Percentiles rank a stretch among this genome's conserved stretches.
These are phyloP conservation scores for Alternaria rosae DNA, from an alignment of 2,329 filamentous ascomycete genomes.

Conservation along the genomic window DNA sequence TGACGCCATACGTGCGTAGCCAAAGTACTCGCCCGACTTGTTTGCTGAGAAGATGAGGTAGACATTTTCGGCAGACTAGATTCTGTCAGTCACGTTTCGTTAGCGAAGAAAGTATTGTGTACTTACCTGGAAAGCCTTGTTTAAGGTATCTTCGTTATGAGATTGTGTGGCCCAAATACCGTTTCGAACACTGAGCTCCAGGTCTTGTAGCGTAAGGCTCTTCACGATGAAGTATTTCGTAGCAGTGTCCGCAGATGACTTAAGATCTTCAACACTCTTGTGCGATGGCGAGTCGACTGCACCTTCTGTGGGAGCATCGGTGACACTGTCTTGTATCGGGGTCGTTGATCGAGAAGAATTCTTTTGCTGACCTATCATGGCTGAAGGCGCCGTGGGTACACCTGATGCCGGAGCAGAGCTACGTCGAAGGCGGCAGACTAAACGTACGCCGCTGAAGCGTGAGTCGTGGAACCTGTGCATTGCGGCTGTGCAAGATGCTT, in stretches of 20 bases:
- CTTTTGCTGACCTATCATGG: slow-evolving; percentile 46
- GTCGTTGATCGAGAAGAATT: slow-evolving; percentile 37
- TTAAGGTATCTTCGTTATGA: slow-evolving; percentile 87
- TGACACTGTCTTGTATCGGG: slow-evolving; percentile 25
- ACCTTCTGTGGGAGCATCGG: slow-evolving; percentile 16
- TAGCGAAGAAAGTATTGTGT: no score
- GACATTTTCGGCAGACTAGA: slow-evolving; percentile 78
- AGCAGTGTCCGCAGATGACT: slow-evolving; percentile 38
- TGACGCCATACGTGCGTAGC: slow-evolving; percentile 90
- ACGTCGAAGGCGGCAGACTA: slow-evolving; percentile 82
- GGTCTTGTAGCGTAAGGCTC: slow-evolving; percentile 87
- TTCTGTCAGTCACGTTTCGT: slow-evolving; percentile 21
- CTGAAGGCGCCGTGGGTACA: slow-evolving; percentile 64
- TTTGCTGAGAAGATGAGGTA: slow-evolving; percentile 96
- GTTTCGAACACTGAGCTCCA: slow-evolving; percentile 86
- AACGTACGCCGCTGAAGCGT: slow-evolving; percentile 81
- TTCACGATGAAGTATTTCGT: slow-evolving; percentile 94
- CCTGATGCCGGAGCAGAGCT: slow-evolving; percentile 57
- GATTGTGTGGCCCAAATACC: slow-evolving; percentile 94
- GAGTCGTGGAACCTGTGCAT: slow-evolving; percentile 90
- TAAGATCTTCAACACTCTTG: slow-evolving; percentile 20
- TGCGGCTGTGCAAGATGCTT: slow-evolving; percentile 75
- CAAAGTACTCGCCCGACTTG: slow-evolving; percentile 96
- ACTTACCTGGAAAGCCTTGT: slow-evolving; percentile 79
- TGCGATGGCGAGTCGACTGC: slow-evolving; percentile 15